These are phyloP conservation scores for Rehmannia glutinosa DNA, from an alignment of 257 asterid genomes.

Conservation along the genomic window DNA sequence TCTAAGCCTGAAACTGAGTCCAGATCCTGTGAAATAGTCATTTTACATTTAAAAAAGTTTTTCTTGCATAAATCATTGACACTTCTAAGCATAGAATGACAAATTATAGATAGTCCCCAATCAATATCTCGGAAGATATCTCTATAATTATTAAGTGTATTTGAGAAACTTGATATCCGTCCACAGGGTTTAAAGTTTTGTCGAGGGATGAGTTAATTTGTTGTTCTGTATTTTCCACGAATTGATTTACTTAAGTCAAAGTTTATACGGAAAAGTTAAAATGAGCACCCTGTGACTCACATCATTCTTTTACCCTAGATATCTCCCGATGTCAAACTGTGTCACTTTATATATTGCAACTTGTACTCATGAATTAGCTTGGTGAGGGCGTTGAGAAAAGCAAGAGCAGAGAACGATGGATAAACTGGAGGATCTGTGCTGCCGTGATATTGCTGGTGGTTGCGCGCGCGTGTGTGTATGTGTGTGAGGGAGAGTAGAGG, in stretches of 20 bases:
- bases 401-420: no score
- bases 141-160: neutral
- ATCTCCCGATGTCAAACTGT: no score
- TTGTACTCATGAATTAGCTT: no score
- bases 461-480: no score
- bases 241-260: neutral
- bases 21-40: neutral
- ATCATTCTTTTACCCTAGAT: no score
- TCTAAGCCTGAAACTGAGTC: neutral
- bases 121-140: neutral
- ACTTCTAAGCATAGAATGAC: neutral
- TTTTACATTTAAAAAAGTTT: neutral
- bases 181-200: neutral
- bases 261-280: neutral
- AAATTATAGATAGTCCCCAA: neutral
- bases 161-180: neutral
- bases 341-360: no score
- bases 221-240: neutral
- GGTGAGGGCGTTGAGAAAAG: no score
- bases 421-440: no score
- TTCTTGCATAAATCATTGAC: neutral
- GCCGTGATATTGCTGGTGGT: no score
- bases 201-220: neutral
- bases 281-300: neutral
- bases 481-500: neutral